Evolutionary conservation across 2,329 filamentous ascomycete genomes (phyloP).

Genomic region (Claviceps purpurea): DNA sequence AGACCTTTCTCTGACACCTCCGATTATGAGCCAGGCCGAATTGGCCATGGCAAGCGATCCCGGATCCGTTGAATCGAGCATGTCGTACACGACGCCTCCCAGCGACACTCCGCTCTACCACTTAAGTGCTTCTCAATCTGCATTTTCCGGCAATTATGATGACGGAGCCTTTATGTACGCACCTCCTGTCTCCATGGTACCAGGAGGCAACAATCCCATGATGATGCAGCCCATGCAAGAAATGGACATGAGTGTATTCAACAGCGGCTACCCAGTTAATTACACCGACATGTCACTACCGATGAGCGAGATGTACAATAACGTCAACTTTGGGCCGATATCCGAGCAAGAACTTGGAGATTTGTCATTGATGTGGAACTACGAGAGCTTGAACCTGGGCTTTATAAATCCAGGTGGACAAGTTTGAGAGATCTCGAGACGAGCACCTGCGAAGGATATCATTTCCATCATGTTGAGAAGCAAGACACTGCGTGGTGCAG

Average conservation of each 20-base stretch:
- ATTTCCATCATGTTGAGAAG: too few species aligned
- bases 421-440: background rate
- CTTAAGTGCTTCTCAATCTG: background rate
- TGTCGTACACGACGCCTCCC: slow-evolving; percentile 5
- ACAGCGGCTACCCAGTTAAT: background rate
- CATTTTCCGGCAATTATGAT: background rate
- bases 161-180: background rate
- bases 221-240: slow-evolving; percentile 2
- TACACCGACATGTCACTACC: slow-evolving; percentile 8
- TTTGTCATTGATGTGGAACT: slow-evolving; percentile 20
- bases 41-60: slow-evolving; percentile 1
- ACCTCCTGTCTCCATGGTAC: background rate
- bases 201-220: background rate
- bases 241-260: background rate
- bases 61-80: background rate
- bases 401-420: slow-evolving; percentile 13
- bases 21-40: slow-evolving; percentile 1
- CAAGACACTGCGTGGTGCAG: background rate
- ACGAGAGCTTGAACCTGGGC: slow-evolving; percentile 19
- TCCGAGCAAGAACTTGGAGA: slow-evolving; percentile 21
- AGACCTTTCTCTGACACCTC: slow-evolving; percentile 7
- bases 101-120: background rate
- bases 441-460: background rate
- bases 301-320: slow-evolving; percentile 6
- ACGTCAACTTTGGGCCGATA: slow-evolving; percentile 14